phyloP scores from a whole-genome alignment of 768 basidiomycete genomes.

The Tulasnella sp. region DNA sequence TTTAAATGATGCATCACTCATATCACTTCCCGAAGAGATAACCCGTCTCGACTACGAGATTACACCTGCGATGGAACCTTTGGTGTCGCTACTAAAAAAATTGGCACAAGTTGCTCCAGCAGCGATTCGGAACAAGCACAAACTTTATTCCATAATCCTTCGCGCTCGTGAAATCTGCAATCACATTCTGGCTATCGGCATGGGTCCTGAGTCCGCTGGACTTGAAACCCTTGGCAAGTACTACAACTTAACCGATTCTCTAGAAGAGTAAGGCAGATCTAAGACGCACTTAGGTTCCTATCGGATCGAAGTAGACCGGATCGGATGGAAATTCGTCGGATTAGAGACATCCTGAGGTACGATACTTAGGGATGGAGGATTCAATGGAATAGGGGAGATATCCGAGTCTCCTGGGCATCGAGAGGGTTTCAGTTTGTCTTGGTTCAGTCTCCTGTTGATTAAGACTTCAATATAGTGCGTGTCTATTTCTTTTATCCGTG shows the following conservation, averaged over 20 bases:
- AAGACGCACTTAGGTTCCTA: too few species aligned
- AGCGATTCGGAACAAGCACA: background rate
- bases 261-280: background rate
- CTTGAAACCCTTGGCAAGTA: background rate
- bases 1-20: background rate
- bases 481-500: too few species aligned
- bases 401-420: too few species aligned
- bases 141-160: background rate
- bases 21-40: background rate
- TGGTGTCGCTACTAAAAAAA: background rate
- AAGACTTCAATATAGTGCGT: too few species aligned
- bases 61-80: background rate
- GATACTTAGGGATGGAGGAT: too few species aligned
- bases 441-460: too few species aligned
- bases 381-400: too few species aligned
- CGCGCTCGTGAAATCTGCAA: background rate
- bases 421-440: too few species aligned
- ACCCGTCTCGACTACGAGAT: background rate
- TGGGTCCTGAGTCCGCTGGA: background rate
- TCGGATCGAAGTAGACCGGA: too few species aligned
- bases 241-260: background rate
- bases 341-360: too few species aligned
- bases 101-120: background rate
- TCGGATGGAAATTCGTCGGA: too few species aligned
- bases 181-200: background rate